Base-by-base conservation (phyloP, 768 basidiomycete species). In the Melanogaster broomeanus region DNA sequence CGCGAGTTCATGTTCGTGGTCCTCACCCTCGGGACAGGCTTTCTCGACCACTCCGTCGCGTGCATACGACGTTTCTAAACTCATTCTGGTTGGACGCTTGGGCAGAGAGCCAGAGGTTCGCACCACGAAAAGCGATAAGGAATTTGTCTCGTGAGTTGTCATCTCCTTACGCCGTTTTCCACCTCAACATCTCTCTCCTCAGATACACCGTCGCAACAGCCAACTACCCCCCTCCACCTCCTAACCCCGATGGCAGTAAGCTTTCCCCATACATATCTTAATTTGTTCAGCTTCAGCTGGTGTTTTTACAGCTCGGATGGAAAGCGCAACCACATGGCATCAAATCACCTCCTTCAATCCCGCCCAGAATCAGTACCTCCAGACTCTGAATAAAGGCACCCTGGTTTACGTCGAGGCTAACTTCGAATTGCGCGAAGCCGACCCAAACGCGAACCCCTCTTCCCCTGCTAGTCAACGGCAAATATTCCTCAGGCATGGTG, bases 401-500 rank as follows among this genome's bases (percentile, higher is more conserved):
- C 83, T 74, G 51, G 91, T 95, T 16, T 93, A 84, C 54, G 90
- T 90, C 31, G 92, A 95, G 67, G 85, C 90, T 25, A 77, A 74
- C 58, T 92, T 79, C 54, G 90, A 92, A 67, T 67, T 93, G 21
- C 81, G 85, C 34, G 88, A 92, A 52, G 80, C 90, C 9, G 86
- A 87, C 35, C 68, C 77, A 6, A 76, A 72, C 34, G 81, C 88
- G 12, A 88, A 90, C 45, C 76, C 88, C 3, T 70, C 77, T 44
- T 81, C 87, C 1, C 80, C 85, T 27, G 77, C 83, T 48, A 87
- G 84, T 2, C 90, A 91, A 63, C 84, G 88, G 28, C 90, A 92
- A 66, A 87, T 93, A 48, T 87, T 91, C 70, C 76, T 93, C 35
- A 77, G 81, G 63, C 91, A 93, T 56, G 90, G 92, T 90, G 53